These are phyloP conservation scores for Phytopythium mirpurense DNA, from an alignment of 352 stramenopile species.

Conservation along the genomic window DNA sequence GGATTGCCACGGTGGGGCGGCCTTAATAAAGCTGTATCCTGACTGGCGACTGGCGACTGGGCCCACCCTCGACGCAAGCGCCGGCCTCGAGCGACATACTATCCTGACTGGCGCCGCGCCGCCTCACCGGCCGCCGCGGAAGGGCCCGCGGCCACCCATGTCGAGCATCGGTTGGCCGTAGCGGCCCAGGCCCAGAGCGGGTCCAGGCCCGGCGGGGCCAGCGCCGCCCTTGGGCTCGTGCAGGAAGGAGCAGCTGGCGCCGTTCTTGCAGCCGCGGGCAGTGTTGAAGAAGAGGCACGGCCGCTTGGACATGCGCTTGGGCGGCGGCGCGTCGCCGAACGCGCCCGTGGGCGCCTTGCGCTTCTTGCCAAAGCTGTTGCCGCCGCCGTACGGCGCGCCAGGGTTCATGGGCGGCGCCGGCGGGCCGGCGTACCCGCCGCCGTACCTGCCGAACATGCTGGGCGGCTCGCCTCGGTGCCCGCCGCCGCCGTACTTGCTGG, in stretches of 20 bases:
- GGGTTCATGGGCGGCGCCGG: conserved; percentile 12
- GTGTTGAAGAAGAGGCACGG: conserved; percentile 73
- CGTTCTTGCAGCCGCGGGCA: conserved; percentile 67
- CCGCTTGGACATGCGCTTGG: conserved; percentile 40
- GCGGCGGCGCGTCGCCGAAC: conserved; percentile 26
- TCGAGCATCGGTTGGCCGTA: conserved; percentile 29
- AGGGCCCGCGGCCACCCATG: conserved; percentile 31
- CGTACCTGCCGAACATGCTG: conserved; percentile 30
- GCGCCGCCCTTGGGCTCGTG: conserved; percentile 30
- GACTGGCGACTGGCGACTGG: no score
- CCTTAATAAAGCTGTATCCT: no score
- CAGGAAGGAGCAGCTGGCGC: conserved; percentile 57
- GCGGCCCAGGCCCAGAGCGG: conserved; percentile 13
- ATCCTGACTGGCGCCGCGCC: no score
- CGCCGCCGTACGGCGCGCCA: conserved; percentile 8
- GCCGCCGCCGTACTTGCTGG: conserved; percentile 41
- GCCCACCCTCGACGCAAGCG: no score
- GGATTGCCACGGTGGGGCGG: no score
- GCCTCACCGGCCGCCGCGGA: conserved; percentile 50
- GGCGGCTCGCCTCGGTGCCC: background rate
- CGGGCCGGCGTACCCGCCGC: no score
- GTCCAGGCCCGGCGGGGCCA: no score
- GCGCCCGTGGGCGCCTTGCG: conserved; percentile 19
- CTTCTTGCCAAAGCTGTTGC: conserved; percentile 23
- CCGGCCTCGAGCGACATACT: no score